These are phyloP conservation scores for Corchorus capsularis DNA, from an alignment of 345 rosid species.

Conservation along the genomic window DNA sequence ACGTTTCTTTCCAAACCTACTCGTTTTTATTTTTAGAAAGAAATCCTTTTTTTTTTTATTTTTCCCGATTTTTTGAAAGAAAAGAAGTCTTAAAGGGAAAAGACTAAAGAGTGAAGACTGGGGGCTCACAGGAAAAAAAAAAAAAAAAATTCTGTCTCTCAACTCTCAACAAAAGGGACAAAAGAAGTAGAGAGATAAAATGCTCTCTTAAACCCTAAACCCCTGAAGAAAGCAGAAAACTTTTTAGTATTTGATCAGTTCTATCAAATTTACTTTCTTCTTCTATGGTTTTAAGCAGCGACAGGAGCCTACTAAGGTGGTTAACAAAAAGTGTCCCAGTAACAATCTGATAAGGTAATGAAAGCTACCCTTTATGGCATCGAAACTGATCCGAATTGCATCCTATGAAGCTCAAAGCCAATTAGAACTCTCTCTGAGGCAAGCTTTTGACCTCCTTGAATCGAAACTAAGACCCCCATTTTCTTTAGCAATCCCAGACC, in stretches of 20 bases:
- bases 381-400: constrained; percentile 43
- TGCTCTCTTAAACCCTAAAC: too few relatives aligned
- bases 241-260: neutral
- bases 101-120: too few relatives aligned
- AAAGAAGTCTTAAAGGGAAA: too few relatives aligned
- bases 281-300: neutral
- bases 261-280: neutral
- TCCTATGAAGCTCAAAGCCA: constrained; percentile 54
- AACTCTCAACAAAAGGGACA: too few relatives aligned
- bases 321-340: neutral
- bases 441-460: constrained; percentile 53
- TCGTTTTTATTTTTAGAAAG: too few relatives aligned
- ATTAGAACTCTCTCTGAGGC: constrained; percentile 56
- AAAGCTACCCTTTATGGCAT: constrained; percentile 31
- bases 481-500: constrained; percentile 48
- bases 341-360: neutral
- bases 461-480: constrained; percentile 66
- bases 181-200: too few relatives aligned
- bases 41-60: too few relatives aligned
- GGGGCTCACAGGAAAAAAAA: too few relatives aligned
- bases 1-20: too few relatives aligned
- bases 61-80: too few relatives aligned
- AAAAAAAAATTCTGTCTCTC: too few relatives aligned
- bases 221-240: too few relatives aligned
- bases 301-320: neutral